Evolutionary conservation across 257 asterid species (phyloP), one percentile per base, ranked within the genome.

Genomic region (Thymus quinquecostatus): DNA sequence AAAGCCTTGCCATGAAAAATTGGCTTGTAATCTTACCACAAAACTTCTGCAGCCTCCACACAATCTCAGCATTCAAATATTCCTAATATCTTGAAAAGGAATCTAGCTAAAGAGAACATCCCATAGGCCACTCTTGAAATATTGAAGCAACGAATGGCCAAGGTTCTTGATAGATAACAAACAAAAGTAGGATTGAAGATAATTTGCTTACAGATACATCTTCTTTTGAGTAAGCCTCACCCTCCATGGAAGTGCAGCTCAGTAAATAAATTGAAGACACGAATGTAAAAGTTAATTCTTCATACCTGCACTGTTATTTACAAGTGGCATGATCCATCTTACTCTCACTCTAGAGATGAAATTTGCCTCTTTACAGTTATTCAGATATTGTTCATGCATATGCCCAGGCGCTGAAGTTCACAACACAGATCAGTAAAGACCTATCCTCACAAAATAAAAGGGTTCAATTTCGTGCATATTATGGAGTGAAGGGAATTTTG

Each of bases 301-400:
- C 45, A 49, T 48, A 14, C 40, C 70, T 50, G 33, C 64, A 40
- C 41, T 10, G 53, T 44, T 53, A 68, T 59, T 30, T 32, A 61
- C 28, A 29, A 6, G 40, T 21, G 12, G 59, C 11, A 32, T 61
- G 27, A 43, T 41, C 33, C 51, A 48, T 33, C 61, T 69, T 44
- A 75, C 49, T 54, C 41, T 62, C 10, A 62, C 51, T 68, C 50
- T 29, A n/a, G 14, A 41, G 56, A 69, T 48, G 56, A 36, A 66
- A 48, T 36, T 47, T 40, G 44, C 36, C 34, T 68, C 41, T 9
- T 53, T 56, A 45, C 38, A 59, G 64, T 59, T 38, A 32, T 60
- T 43, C 51, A 38, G 30, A 61, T 68, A 61, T n/a, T 6, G 10
- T 10, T 10, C 64, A 45, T 62, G 65, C 66, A 64, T 76, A 29